phyloP scores from a whole-genome alignment of 768 basidiomycete genomes.

The Erythrobasidium yunnanense region DNA sequence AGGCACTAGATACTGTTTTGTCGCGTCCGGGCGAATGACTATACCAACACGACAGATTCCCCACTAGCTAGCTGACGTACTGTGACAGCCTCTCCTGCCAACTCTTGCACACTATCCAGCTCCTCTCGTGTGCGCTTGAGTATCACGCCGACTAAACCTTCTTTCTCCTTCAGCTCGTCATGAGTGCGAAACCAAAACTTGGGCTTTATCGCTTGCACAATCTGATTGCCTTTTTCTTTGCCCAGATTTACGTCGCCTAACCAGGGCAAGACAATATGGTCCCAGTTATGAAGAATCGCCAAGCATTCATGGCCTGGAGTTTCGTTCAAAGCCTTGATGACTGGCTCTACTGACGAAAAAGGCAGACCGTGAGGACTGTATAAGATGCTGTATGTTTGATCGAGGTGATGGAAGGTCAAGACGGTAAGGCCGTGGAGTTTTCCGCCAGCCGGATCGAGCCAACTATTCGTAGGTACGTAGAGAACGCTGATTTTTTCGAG shows the following conservation, averaged over 20 bases:
- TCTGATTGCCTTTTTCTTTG: neutral
- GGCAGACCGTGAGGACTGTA: conserved; percentile 17
- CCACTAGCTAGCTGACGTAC: conserved; percentile 2
- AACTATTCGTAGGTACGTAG: conserved; percentile 11
- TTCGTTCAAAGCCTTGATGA: neutral
- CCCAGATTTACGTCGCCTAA: conserved; percentile 9
- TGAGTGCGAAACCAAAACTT: conserved; percentile 14
- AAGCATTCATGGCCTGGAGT: neutral
- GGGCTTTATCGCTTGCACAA: neutral
- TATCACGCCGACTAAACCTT: conserved; percentile 10
- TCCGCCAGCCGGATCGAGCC: conserved; percentile 10
- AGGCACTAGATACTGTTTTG: neutral
- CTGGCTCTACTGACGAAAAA: neutral
- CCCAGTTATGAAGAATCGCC: neutral
- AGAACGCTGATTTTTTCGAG: neutral
- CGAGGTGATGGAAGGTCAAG: neutral
- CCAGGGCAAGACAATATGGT: neutral
- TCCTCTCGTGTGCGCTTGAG: neutral
- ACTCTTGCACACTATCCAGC: neutral
- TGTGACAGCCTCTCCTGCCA: neutral
- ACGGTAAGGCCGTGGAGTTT: conserved; percentile 7
- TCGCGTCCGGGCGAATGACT: neutral
- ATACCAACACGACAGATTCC: conserved; percentile 1
- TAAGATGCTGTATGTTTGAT: neutral
- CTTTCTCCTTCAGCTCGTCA: conserved; percentile 13